Percentiles rank a stretch among this genome's conserved stretches.
These are phyloP conservation scores for Hemileia vastatrix DNA, from an alignment of 1,284 basidiomycete species.

Conservation along the genomic window DNA sequence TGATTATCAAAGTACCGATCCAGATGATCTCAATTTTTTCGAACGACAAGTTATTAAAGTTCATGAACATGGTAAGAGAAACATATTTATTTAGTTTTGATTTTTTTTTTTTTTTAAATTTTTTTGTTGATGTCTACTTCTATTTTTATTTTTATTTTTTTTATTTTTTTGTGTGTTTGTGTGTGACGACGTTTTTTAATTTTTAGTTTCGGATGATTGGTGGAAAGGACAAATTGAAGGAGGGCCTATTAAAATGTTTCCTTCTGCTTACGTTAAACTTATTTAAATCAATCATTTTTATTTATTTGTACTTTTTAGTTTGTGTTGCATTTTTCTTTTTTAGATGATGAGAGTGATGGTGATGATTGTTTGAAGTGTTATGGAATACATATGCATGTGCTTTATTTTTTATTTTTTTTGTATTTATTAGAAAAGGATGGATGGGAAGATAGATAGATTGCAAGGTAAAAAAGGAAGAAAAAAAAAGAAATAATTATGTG, in stretches of 20 bases:
- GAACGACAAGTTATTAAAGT: slow-evolving; percentile 21
- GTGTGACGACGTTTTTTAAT: background rate
- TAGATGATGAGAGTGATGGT: no score
- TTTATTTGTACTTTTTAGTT: background rate
- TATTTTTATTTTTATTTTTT: background rate
- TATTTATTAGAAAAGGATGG: no score
- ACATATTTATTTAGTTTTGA: background rate
- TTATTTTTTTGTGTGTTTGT: background rate
- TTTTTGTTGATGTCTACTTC: no score
- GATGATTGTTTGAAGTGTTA: no score
- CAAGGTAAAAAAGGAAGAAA: no score
- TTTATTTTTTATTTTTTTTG: no score
- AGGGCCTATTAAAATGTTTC: slow-evolving; percentile 22
- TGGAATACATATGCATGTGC: no score
- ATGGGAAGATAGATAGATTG: no score
- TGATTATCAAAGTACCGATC: slow-evolving; percentile 17
- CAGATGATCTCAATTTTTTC: slow-evolving; percentile 19
- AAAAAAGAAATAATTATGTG: no score
- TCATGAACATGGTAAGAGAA: slow-evolving; percentile 20
- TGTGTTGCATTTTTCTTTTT: background rate
- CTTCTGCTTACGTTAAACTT: slow-evolving; percentile 13
- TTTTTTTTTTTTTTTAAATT: background rate
- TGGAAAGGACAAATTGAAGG: slow-evolving; percentile 23
- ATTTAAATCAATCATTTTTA: background rate
- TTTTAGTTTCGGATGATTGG: slow-evolving; percentile 23